phyloP scores from a whole-genome alignment of 768 basidiomycete species.

The Phlegmacium glaucopus region DNA sequence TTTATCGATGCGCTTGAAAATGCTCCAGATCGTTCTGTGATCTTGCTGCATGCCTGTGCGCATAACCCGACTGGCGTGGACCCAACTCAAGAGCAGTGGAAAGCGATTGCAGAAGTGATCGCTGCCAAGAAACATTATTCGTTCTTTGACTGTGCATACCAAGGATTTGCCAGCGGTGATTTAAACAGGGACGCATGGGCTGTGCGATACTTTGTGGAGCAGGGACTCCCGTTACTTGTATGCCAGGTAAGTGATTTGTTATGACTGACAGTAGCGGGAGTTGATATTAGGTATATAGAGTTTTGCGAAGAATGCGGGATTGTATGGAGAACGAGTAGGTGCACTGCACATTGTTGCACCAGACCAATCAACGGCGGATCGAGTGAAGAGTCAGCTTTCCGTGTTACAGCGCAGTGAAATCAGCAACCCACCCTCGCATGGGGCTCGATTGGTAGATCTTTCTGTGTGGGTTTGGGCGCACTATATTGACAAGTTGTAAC shows the following conservation, averaged over 20 bases:
- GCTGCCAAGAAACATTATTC: slow-evolving; percentile 74
- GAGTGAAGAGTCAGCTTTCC: slow-evolving; percentile 84
- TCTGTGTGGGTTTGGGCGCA: neutral
- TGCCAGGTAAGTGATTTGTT: slow-evolving; percentile 67
- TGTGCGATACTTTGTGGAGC: slow-evolving; percentile 80
- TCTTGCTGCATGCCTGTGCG: slow-evolving; percentile 91
- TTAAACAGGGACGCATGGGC: slow-evolving; percentile 91
- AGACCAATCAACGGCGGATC: slow-evolving; percentile 59
- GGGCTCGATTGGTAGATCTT: slow-evolving; percentile 75
- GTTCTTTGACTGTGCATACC: slow-evolving; percentile 96
- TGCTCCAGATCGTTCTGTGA: slow-evolving; percentile 76
- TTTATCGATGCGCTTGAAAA: slow-evolving; percentile 55
- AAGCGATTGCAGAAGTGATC: slow-evolving; percentile 68
- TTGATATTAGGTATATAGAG: slow-evolving; percentile 45
- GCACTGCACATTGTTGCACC: slow-evolving; percentile 83
- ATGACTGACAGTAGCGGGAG: neutral
- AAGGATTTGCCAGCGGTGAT: slow-evolving; percentile 94
- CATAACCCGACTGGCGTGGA: slow-evolving; percentile 98
- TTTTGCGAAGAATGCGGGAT: slow-evolving; percentile 95
- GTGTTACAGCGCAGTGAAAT: slow-evolving; percentile 93
- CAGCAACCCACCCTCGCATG: slow-evolving; percentile 90
- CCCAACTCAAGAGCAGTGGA: slow-evolving; percentile 87
- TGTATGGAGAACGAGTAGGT: slow-evolving; percentile 94
- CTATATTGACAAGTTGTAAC: slow-evolving; percentile 2
- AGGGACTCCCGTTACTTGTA: slow-evolving; percentile 72